Conservation (phyloP, 2,329 filamentous ascomycete species). For the Anthostomella pinea region DNA sequence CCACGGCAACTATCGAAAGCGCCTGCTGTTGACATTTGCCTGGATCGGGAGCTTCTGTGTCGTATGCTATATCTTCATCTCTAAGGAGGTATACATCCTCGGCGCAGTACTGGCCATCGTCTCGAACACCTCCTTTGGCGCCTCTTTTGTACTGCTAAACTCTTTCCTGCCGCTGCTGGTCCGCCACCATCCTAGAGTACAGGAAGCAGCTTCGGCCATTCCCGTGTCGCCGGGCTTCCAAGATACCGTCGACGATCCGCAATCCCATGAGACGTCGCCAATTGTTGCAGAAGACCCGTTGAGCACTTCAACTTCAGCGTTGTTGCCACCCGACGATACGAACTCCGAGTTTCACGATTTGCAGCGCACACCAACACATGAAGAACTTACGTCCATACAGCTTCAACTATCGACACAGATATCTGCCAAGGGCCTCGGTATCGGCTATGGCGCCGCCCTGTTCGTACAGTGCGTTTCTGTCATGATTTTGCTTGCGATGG, state of each 20-base stretch:
- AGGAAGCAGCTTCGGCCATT: slow-evolving; percentile 25
- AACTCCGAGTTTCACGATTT: slow-evolving; percentile 31
- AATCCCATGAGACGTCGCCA: slow-evolving; percentile 35
- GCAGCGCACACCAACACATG: slow-evolving; percentile 39
- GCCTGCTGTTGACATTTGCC: slow-evolving; percentile 80
- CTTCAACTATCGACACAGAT: slow-evolving; percentile 84
- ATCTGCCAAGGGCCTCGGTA: slow-evolving; percentile 88
- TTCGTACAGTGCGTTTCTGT: slow-evolving; percentile 82
- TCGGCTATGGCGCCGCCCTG: slow-evolving; percentile 85
- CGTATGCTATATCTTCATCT: slow-evolving; percentile 83
- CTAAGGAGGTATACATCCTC: slow-evolving; percentile 72
- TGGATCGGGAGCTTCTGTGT: slow-evolving; percentile 76
- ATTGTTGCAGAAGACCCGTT: slow-evolving; percentile 27
- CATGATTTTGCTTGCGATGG: slow-evolving; percentile 67
- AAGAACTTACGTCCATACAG: slow-evolving; percentile 60
- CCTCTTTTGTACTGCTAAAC: slow-evolving; percentile 92
- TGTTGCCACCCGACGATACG: slow-evolving; percentile 39
- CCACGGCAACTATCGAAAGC: slow-evolving; percentile 89
- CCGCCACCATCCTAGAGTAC: slow-evolving; percentile 67
- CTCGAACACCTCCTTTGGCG: slow-evolving; percentile 90
- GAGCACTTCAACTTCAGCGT: slow-evolving; percentile 44
- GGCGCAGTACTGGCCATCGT: slow-evolving; percentile 83
- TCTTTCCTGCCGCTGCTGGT: slow-evolving; percentile 92
- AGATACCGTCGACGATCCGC: slow-evolving; percentile 34
- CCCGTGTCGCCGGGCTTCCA: slow-evolving; percentile 30